These are phyloP conservation scores for Dorcoceras hygrometricum DNA, from an alignment of 257 asterid species.

Conservation along the genomic window DNA sequence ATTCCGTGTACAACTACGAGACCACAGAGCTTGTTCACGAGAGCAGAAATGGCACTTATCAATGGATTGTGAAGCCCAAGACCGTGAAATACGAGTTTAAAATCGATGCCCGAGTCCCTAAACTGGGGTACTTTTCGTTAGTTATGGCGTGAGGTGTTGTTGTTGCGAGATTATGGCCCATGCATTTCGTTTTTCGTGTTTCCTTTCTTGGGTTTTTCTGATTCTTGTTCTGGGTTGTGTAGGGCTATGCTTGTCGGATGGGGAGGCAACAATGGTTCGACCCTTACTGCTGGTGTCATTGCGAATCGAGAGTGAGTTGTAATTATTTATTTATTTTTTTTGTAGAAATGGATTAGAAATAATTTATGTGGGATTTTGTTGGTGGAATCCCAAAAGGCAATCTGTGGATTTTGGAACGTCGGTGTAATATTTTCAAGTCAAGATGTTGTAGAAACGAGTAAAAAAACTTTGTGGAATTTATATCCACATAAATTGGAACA, in stretches of 20 bases:
- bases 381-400: neutral
- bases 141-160: neutral
- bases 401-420: too few relatives aligned
- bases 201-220: neutral
- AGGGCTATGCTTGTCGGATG: conserved; percentile 99
- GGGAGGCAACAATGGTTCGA: conserved; percentile 99
- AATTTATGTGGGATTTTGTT: neutral
- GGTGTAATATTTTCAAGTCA: neutral
- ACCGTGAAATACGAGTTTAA: conserved; percentile 78
- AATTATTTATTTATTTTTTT: too few relatives aligned
- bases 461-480: neutral
- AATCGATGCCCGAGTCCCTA: conserved; percentile 73
- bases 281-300: conserved; percentile 89
- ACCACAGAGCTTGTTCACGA: conserved; percentile 95
- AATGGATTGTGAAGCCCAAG: conserved; percentile 95
- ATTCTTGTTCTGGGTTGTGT: neutral
- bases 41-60: conserved; percentile 64
- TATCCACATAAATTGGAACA: neutral
- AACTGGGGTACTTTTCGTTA: conserved; percentile 59
- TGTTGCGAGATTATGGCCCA: neutral
- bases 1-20: conserved; percentile 69
- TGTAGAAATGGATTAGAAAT: too few relatives aligned
- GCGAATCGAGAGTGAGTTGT: conserved; percentile 91
- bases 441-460: neutral
- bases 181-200: neutral